Base-by-base conservation (phyloP, 164 flowering plant genomes). In the Taxillus chinensis region DNA sequence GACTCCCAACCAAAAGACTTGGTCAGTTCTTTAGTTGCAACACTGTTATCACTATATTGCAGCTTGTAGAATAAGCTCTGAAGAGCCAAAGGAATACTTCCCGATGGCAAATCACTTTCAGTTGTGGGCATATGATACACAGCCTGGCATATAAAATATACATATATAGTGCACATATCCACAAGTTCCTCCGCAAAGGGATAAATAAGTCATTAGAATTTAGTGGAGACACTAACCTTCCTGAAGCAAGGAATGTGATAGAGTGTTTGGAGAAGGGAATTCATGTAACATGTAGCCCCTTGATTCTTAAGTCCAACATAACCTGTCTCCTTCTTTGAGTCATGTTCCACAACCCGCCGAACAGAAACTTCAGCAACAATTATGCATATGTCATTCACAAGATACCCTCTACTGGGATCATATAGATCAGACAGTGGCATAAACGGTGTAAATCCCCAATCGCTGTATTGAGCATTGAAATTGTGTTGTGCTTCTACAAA, bases 261-360 rank as follows among this genome's bases (percentile, higher is more conserved):
- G 10, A 82, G 74, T n/a, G 86, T 82, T 58, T 86, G 92, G 39
- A 86, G 84, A 12, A 86, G 85, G 71, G 87, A 84, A 59, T 84
- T 86, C 89, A 86, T 86, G 64, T 86, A 86, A 73, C 92, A 82
- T 5, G 92, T 86, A 12, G 89, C 89, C 66, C 92, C 89, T 65
- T 84, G 86, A 60, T 84, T 84, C 75, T 84, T 84, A 41, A 84
- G 80, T 43, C 89, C 89, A 71, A 86, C 92, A 75, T 63, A 86
- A 54, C 86, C 92, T 0, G 87, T 86, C 71, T 82, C 89, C 68
- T 84, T 87, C 63, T 84, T 86, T 7, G 83, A 86, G 70, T 86
- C 86, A 27, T 27, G 27, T 27, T 27, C 27, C 27, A 27, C 27
- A 27, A 27, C 27, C 27, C 27, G 27, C 27, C 27, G 46, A 43